Percentiles rank a stretch among this genome's conserved stretches.
These are phyloP conservation scores for Piper longum DNA, from an alignment of 164 flowering plant species.

Conservation along the genomic window DNA sequence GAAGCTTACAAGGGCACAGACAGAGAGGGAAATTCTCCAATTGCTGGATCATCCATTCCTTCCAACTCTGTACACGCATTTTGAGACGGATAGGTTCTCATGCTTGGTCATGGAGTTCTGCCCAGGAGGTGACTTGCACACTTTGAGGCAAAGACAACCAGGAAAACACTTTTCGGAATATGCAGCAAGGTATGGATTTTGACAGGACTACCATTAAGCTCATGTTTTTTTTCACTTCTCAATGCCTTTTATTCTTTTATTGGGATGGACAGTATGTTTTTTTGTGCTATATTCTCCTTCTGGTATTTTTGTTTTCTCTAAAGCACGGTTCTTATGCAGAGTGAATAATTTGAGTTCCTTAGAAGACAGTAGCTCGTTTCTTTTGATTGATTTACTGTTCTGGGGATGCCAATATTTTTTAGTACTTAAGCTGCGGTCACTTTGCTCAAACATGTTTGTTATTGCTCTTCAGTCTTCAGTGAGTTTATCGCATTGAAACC, in stretches of 20 bases:
- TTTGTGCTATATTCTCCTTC: too few relatives aligned
- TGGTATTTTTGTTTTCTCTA: too few relatives aligned
- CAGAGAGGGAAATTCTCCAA: conserved; percentile 63
- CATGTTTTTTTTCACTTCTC: neutral
- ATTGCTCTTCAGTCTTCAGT: too few relatives aligned
- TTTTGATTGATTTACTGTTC: too few relatives aligned
- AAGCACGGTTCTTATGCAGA: too few relatives aligned
- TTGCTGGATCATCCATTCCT: conserved; percentile 70
- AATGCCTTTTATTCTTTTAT: neutral
- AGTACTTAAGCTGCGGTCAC: too few relatives aligned
- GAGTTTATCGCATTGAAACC: too few relatives aligned
- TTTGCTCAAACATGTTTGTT: too few relatives aligned
- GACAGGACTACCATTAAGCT: neutral
- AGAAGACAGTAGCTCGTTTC: too few relatives aligned
- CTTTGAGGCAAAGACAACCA: conserved; percentile 66
- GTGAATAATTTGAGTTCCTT: too few relatives aligned
- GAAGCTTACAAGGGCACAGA: conserved; percentile 60
- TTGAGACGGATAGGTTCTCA: conserved; percentile 52
- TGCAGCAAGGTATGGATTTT: conserved; percentile 54
- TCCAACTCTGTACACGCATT: conserved; percentile 50
- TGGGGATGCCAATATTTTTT: too few relatives aligned
- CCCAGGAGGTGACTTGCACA: conserved; percentile 87
- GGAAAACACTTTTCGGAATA: conserved; percentile 49
- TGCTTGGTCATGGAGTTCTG: conserved; percentile 77
- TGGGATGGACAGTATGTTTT: too few relatives aligned